Evolutionary conservation across 495 filamentous ascomycete species (phyloP), one percentile per base, ranked within the genome.

Genomic region (Trichoderma reesei): DNA sequence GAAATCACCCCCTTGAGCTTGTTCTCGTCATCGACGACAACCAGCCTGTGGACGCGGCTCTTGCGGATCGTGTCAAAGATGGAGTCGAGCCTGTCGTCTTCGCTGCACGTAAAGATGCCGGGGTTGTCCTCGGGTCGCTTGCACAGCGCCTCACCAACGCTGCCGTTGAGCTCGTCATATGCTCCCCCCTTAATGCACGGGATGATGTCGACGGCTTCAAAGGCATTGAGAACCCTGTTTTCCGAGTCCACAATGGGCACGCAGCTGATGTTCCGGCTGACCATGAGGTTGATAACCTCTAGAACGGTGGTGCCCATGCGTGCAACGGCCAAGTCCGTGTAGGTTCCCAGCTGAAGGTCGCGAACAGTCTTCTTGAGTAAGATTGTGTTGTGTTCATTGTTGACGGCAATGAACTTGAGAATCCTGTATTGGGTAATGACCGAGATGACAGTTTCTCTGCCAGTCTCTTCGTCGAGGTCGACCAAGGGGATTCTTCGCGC

Each of bases 341-440:
- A 98, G 6, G 91, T 93, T 13, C 95, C 95, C 33, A 98, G 78
- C 33, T 86, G 82, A n/a, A 98, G 80, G 60, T 97, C 91, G 54
- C 84, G 82, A 63, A 99, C 77, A 10, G 92, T 86, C 74, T 95
- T 96, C 70, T 90, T 88, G 56, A 99, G 78, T 76, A 91, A 85
- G 74, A 92, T 87, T 9, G 92, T 97, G 73, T 97, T 87, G 60
- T 83, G 83, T 41, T 98, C 92, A 72, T 98, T 99, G 69, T 82
- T 82, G 77, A 99, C 94, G 11, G 95, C 92, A 41, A 99, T 92
- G 69, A 99, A 99, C 72, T 98, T 98, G 63, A 99, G 82, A 67
- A 99, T 98, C 60, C 94, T 87, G 73, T 98, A 99, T 74, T 99
- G 94, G 13, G 94, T 99, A 44, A 99, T 85, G 39, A 99, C 93